Evolutionary conservation across 257 asterid species (phyloP).

Genomic region (Jaltomata sinuosa): DNA sequence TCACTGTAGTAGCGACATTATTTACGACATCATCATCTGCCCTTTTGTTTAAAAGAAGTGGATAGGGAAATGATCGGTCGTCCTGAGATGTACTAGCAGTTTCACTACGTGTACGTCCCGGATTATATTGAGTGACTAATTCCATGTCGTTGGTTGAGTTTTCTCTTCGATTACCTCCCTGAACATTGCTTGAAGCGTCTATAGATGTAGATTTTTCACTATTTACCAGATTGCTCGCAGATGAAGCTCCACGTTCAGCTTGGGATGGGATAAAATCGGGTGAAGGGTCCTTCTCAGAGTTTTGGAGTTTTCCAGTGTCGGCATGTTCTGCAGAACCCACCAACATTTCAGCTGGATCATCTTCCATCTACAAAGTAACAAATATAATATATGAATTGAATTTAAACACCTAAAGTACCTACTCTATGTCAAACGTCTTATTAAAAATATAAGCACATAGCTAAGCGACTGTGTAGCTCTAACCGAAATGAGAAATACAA

Average conservation of each 20-base stretch:
- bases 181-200: conserved; percentile 26
- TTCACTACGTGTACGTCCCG: conserved; percentile 22
- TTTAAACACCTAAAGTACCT: conserved; percentile 8
- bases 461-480: background rate
- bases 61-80: conserved; percentile 24
- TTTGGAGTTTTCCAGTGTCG: conserved; percentile 30
- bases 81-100: conserved; percentile 49
- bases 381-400: conserved; percentile 10
- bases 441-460: background rate
- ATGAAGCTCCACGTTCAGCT: conserved; percentile 31
- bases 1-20: conserved; percentile 13
- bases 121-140: conserved; percentile 22
- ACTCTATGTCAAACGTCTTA: background rate
- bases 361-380: conserved; percentile 57
- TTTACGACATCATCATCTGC: conserved; percentile 9
- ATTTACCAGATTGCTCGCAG: conserved; percentile 22
- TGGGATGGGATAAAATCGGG: conserved; percentile 22
- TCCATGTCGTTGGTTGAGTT: conserved; percentile 47
- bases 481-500: background rate
- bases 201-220: conserved; percentile 23
- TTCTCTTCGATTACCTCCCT: conserved; percentile 33
- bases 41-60: conserved; percentile 23
- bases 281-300: conserved; percentile 24
- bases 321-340: conserved; percentile 38
- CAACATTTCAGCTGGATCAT: conserved; percentile 59